Evolutionary conservation across 2,329 filamentous ascomycete genomes (phyloP).

Genomic region (Albophoma yamanashiensis): DNA sequence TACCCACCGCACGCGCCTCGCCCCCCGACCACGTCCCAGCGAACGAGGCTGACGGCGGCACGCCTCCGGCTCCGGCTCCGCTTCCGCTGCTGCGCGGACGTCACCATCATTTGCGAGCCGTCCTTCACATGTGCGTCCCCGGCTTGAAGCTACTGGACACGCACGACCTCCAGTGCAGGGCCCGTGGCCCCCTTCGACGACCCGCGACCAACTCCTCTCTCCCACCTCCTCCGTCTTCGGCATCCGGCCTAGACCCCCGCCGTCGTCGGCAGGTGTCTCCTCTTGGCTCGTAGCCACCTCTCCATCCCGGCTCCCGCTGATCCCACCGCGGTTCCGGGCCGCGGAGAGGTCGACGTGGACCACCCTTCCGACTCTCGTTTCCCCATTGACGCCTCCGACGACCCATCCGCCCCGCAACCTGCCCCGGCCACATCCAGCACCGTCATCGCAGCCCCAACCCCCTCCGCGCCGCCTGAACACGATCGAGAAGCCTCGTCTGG

Average conservation of each 20-base stretch:
- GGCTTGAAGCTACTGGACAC: constrained; percentile 1
- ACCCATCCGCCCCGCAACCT: constrained; percentile 48
- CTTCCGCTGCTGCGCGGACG: neutral
- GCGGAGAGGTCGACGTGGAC: constrained; percentile 32
- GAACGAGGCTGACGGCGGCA: neutral
- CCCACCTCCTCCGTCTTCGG: constrained; percentile 2
- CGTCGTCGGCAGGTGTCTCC: constrained; percentile 7
- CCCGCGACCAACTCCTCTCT: neutral
- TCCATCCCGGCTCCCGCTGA: constrained; percentile 4
- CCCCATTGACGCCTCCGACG: constrained; percentile 43
- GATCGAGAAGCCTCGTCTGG: constrained; percentile 12
- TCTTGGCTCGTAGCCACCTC: constrained; percentile 13
- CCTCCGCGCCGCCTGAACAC: constrained; percentile 11
- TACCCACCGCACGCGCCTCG: neutral
- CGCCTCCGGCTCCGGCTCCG: neutral
- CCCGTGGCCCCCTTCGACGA: neutral
- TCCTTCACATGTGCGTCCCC: constrained; percentile 4
- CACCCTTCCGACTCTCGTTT: constrained; percentile 21
- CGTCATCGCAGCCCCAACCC: constrained; percentile 28
- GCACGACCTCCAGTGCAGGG: constrained; percentile 1
- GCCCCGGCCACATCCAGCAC: constrained; percentile 36
- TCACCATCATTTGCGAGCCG: neutral
- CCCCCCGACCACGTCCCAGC: neutral
- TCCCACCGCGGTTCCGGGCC: constrained; percentile 25
- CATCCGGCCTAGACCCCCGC: neutral